These are phyloP conservation scores for Ganoderma multipileum DNA, from an alignment of 1,284 basidiomycete genomes.

Conservation along the genomic window DNA sequence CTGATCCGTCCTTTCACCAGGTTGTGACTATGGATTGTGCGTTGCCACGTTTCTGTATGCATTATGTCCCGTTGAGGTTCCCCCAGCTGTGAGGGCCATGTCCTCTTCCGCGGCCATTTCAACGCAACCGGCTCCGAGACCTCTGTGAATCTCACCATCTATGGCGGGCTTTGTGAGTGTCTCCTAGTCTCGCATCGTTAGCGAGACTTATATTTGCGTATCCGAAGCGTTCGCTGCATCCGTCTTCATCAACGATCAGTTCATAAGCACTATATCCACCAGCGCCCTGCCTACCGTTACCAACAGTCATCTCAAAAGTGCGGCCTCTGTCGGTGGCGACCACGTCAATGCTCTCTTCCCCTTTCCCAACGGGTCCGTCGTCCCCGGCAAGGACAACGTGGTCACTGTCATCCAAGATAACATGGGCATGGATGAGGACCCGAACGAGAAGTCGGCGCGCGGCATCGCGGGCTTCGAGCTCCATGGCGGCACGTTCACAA, in stretches of 20 bases:
- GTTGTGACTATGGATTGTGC: slow-evolving; percentile 84
- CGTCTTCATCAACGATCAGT: slow-evolving; percentile 78
- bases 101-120: slow-evolving; percentile 86
- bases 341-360: slow-evolving; percentile 69
- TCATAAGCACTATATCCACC: slow-evolving; percentile 56
- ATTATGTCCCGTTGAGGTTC: neutral
- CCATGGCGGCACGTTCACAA: slow-evolving; percentile 61
- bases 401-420: slow-evolving; percentile 83
- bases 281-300: no score
- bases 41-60: slow-evolving; percentile 36
- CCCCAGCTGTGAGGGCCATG: slow-evolving; percentile 74
- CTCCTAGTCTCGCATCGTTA: neutral
- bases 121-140: slow-evolving; percentile 60
- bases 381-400: slow-evolving; percentile 65
- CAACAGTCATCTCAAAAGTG: neutral
- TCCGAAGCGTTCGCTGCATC: slow-evolving; percentile 75
- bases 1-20: slow-evolving; percentile 18
- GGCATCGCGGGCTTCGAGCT: slow-evolving; percentile 79
- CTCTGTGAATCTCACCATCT: slow-evolving; percentile 74
- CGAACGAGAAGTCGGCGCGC: slow-evolving; percentile 68
- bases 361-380: slow-evolving; percentile 64
- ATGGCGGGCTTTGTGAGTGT: slow-evolving; percentile 74
- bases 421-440: slow-evolving; percentile 75
- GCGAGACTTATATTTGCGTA: neutral
- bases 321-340: slow-evolving; percentile 56